Conservation (phyloP, 176 grass and related monocot genomes). For the Cenchrus purpureus region DNA sequence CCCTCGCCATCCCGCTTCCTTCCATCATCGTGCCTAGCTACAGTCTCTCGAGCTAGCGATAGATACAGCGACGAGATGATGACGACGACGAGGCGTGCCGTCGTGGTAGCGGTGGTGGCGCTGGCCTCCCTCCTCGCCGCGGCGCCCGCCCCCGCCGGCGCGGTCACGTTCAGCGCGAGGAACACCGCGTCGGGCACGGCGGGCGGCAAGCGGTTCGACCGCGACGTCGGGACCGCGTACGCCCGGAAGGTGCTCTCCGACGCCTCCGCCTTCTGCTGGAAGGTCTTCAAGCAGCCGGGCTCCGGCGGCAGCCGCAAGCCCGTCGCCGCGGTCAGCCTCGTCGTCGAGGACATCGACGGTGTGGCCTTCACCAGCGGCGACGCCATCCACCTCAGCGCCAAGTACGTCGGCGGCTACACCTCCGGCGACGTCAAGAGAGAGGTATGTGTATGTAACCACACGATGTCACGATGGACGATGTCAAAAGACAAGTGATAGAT, state of each 20-base stretch:
- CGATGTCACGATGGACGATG: too few relatives aligned
- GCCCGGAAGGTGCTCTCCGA: conserved; percentile 54
- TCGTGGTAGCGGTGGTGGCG: conserved; percentile 5
- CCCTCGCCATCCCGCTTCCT: too few relatives aligned
- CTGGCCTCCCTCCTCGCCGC: not conserved
- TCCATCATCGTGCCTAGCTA: too few relatives aligned
- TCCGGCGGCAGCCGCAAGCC: conserved; percentile 40
- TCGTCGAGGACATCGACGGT: conserved; percentile 50
- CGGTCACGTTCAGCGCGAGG: conserved; percentile 51
- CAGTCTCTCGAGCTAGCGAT: too few relatives aligned
- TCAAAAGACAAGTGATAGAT: too few relatives aligned
- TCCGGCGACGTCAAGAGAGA: conserved; percentile 44
- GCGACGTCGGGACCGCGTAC: conserved; percentile 53
- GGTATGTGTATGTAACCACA: too few relatives aligned
- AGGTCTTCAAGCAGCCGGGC: conserved; percentile 26
- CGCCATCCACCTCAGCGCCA: conserved; percentile 69
- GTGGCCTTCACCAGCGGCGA: conserved; percentile 59
- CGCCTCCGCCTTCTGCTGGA: conserved; percentile 66
- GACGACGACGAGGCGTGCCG: conserved; percentile 8
- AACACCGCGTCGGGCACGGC: conserved; percentile 59
- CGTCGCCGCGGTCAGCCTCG: conserved; percentile 51
- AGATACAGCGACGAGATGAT: not conserved
- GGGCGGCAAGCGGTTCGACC: conserved; percentile 61
- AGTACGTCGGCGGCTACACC: conserved; percentile 59
- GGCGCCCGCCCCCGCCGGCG: conserved; percentile 16